phyloP scores from a whole-genome alignment of 441 rosid genomes.

The Bocquillonia castaneifolia region DNA sequence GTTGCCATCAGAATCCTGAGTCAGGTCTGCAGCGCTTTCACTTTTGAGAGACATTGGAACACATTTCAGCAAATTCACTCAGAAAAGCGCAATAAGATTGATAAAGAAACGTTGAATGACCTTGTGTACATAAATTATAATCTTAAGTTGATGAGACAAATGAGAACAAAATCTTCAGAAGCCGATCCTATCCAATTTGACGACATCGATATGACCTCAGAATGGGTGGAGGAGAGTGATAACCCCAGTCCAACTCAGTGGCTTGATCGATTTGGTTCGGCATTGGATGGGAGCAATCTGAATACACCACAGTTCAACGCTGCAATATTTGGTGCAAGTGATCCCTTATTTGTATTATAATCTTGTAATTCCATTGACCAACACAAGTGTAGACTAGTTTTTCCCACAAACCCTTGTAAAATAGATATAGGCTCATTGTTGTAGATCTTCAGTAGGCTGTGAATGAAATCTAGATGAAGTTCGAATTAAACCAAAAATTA shows the following conservation, averaged over 20 bases:
- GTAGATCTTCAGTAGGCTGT: neutral
- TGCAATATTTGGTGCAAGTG: conserved; percentile 56
- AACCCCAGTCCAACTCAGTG: conserved; percentile 70
- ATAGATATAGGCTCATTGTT: too few species aligned
- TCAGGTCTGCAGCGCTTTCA: conserved; percentile 78
- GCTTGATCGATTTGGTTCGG: conserved; percentile 73
- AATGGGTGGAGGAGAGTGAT: conserved; percentile 84
- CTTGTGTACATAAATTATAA: conserved; percentile 65
- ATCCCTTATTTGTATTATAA: conserved; percentile 67
- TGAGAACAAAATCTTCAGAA: conserved; percentile 44
- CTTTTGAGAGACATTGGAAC: conserved; percentile 72
- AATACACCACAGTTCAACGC: conserved; percentile 72
- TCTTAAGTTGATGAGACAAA: conserved; percentile 59
- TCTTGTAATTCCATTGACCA: neutral
- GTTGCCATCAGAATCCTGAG: conserved; percentile 80
- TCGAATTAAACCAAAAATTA: too few species aligned
- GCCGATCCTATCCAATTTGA: conserved; percentile 57
- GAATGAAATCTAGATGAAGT: too few species aligned
- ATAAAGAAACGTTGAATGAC: conserved; percentile 65
- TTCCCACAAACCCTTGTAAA: neutral
- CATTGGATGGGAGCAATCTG: conserved; percentile 70
- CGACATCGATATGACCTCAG: conserved; percentile 87
- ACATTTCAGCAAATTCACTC: conserved; percentile 80
- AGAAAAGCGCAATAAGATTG: conserved; percentile 80
- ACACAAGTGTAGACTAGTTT: neutral